Evolutionary conservation across 768 basidiomycete genomes (phyloP).

Genomic region (Boletellus emodensis): DNA sequence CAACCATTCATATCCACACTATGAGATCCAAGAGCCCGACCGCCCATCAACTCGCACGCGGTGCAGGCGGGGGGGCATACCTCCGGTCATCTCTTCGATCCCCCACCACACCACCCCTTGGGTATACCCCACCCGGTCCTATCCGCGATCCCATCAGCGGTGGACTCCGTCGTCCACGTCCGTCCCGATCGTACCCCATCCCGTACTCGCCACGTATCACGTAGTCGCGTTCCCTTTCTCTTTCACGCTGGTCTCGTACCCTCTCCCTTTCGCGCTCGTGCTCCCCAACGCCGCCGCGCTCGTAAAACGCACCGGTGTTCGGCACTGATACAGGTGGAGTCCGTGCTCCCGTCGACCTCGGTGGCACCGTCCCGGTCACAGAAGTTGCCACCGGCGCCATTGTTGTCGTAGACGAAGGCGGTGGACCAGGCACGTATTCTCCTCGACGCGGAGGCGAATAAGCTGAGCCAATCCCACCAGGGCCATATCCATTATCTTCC

Average conservation of each 20-base stretch:
- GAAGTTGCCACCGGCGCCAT: not conserved
- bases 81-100: constrained; percentile 36
- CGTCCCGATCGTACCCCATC: constrained; percentile 36
- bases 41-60: constrained; percentile 6
- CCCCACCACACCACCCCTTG: constrained; percentile 8
- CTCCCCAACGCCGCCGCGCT: constrained; percentile 7
- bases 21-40: too few species aligned
- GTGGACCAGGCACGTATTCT: constrained; percentile 24
- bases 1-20: too few species aligned
- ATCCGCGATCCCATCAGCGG: constrained; percentile 21
- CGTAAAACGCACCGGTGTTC: constrained; percentile 32
- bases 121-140: constrained; percentile 16
- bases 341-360: constrained; percentile 13
- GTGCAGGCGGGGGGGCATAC: constrained; percentile 30
- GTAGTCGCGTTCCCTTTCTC: constrained; percentile 35
- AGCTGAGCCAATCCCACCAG: not conserved
- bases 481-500: constrained; percentile 35
- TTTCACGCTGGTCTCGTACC: constrained; percentile 10
- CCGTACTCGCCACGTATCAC: constrained; percentile 24
- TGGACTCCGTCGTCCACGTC: constrained; percentile 25
- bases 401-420: constrained; percentile 16
- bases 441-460: constrained; percentile 33
- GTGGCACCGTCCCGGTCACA: not conserved
- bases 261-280: constrained; percentile 6
- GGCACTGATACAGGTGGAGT: constrained; percentile 26